These are phyloP conservation scores for Limtongia smithiae DNA, from an alignment of 805 yeast species.

Conservation along the genomic window DNA sequence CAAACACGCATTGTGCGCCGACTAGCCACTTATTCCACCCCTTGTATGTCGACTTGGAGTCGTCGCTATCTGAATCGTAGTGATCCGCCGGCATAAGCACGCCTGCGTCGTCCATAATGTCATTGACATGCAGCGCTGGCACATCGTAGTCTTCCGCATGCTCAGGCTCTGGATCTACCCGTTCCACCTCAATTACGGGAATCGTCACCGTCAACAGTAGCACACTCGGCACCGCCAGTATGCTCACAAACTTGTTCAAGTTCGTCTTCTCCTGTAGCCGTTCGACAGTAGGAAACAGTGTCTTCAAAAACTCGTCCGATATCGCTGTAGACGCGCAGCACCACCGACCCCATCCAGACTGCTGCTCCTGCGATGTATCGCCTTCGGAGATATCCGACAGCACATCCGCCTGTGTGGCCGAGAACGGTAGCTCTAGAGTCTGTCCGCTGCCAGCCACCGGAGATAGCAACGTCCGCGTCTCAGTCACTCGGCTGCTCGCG, in stretches of 20 bases:
- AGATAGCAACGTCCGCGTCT: constrained; percentile 2
- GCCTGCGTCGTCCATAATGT: background rate
- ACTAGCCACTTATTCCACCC: constrained; percentile 33
- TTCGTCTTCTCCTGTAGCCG: constrained; percentile 31
- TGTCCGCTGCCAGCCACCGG: constrained; percentile 2
- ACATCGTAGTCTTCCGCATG: background rate
- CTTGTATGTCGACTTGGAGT: constrained; percentile 1
- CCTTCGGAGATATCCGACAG: constrained; percentile 14
- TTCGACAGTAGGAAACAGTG: constrained; percentile 36
- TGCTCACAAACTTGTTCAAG: constrained; percentile 30
- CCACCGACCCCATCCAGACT: no score
- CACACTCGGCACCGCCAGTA: constrained; percentile 36
- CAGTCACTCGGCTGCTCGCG: background rate
- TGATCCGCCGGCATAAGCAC: background rate
- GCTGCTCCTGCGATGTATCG: no score
- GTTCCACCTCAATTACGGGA: constrained; percentile 35
- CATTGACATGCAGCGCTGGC: constrained; percentile 4
- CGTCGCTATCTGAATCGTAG: constrained; percentile 26
- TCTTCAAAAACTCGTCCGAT: background rate
- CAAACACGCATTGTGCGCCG: constrained; percentile 36
- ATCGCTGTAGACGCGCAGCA: no score
- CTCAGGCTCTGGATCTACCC: background rate
- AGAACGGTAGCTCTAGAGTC: constrained; percentile 1
- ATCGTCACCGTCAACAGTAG: constrained; percentile 35
- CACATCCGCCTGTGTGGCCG: background rate